Conservation (phyloP, 495 filamentous ascomycete species). For the Penicillium herquei region DNA sequence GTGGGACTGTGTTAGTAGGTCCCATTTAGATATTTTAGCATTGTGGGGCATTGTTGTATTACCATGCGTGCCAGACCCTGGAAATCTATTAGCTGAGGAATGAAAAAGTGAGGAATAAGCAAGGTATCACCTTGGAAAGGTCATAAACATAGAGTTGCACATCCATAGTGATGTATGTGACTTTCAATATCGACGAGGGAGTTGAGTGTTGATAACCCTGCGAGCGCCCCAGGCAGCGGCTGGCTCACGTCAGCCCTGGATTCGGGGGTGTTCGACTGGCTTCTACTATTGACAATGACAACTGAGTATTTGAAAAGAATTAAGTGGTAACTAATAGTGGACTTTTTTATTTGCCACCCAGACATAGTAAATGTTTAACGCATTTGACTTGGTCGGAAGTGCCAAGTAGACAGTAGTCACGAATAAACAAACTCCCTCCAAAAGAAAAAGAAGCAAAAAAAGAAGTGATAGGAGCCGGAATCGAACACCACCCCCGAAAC, state of each 20-base stretch:
- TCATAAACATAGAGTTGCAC: slow-evolving; percentile 93
- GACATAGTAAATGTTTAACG: no score
- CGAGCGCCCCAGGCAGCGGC: slow-evolving; percentile 24
- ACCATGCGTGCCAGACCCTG: slow-evolving; percentile 51
- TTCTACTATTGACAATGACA: slow-evolving; percentile 4
- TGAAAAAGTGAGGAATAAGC: no score
- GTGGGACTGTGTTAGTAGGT: slow-evolving; percentile 10
- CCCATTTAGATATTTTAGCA: neutral
- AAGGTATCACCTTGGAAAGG: slow-evolving; percentile 64
- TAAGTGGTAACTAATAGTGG: neutral
- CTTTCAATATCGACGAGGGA: neutral
- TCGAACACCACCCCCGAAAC: neutral
- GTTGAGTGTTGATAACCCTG: slow-evolving; percentile 14
- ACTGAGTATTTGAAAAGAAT: neutral
- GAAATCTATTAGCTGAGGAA: slow-evolving; percentile 11
- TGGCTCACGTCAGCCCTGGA: slow-evolving; percentile 39
- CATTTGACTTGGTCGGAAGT: no score
- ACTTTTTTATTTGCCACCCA: neutral
- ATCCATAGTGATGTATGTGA: slow-evolving; percentile 57
- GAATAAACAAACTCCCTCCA: no score
- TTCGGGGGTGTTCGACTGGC: slow-evolving; percentile 19
- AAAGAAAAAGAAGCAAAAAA: neutral
- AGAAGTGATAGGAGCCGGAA: neutral
- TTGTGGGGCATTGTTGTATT: slow-evolving; percentile 13
- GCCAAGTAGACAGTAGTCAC: no score